A percentile compares a stretch with the other conserved stretches of the same genome.
These are phyloP conservation scores for Ochromonas danica DNA, from an alignment of 108 stramenopile species.

Conservation along the genomic window DNA sequence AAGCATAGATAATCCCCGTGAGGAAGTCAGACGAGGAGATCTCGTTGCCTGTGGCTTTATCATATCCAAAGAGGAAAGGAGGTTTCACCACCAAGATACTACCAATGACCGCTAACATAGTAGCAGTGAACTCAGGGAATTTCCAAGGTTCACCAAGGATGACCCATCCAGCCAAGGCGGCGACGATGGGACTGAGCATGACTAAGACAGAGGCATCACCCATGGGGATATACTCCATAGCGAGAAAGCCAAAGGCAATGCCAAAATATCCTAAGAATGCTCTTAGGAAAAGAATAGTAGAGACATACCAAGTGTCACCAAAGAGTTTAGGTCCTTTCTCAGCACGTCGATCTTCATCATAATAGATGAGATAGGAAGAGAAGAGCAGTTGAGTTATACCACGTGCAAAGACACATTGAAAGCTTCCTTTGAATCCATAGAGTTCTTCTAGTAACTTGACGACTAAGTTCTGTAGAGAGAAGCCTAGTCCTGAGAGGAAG, in stretches of 20 bases:
- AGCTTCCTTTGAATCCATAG: neutral
- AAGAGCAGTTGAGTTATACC: neutral
- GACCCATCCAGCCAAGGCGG: neutral
- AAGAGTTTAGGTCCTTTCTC: neutral
- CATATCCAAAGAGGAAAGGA: neutral
- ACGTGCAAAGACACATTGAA: slow-evolving; percentile 20
- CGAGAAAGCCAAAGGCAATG: slow-evolving; percentile 8
- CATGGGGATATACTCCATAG: slow-evolving; percentile 3
- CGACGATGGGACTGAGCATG: slow-evolving; percentile 23
- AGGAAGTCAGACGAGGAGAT: too few relatives aligned
- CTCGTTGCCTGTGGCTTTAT: neutral
- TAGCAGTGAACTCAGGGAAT: neutral
- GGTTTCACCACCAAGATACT: slow-evolving; percentile 23
- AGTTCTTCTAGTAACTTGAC: neutral
- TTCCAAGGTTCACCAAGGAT: neutral
- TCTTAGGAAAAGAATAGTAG: neutral
- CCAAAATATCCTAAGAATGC: neutral
- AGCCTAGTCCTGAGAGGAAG: slow-evolving; percentile 2
- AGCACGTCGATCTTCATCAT: neutral
- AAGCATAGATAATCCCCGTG: neutral
- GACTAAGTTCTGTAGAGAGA: neutral
- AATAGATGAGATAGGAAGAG: neutral
- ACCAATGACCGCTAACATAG: neutral
- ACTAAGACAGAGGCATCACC: slow-evolving; percentile 23
- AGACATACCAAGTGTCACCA: neutral